Evolutionary conservation across 1,139 yeast genomes (phyloP).

Genomic region (Geotrichum reessii): DNA sequence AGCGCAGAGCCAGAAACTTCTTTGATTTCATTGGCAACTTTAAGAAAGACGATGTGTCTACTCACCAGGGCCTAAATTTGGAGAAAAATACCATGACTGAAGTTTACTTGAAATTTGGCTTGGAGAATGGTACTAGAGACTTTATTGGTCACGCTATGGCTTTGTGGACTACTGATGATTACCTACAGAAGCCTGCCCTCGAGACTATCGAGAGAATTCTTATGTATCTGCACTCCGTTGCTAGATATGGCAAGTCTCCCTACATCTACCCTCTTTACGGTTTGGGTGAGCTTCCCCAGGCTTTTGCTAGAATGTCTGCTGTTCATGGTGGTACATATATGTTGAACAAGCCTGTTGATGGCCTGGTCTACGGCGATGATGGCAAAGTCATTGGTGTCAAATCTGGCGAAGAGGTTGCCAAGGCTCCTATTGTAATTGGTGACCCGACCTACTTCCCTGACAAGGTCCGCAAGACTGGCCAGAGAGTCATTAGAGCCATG

Average conservation of each 20-base stretch:
- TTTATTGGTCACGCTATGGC: constrained; percentile 99
- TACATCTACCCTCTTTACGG: constrained; percentile 95
- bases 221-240: constrained; percentile 83
- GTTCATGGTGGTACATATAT: constrained; percentile 98
- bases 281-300: constrained; percentile 96
- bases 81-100: constrained; percentile 91
- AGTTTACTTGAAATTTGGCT: constrained; percentile 80
- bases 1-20: constrained; percentile 89
- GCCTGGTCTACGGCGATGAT: constrained; percentile 64
- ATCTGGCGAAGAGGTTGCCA: constrained; percentile 87
- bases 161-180: constrained; percentile 88
- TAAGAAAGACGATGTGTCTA: constrained; percentile 67
- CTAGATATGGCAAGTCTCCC: constrained; percentile 94
- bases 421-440: constrained; percentile 90
- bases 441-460: constrained; percentile 98
- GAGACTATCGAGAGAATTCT: constrained; percentile 84
- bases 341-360: constrained; percentile 95
- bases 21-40: constrained; percentile 81
- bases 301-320: constrained; percentile 94
- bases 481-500: constrained; percentile 88
- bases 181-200: constrained; percentile 82
- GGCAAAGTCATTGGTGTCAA: constrained; percentile 79
- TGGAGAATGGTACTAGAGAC: constrained; percentile 90
- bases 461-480: constrained; percentile 77
- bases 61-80: constrained; percentile 79